Conservation (phyloP, 768 basidiomycete genomes). For the Trametes punicea region DNA sequence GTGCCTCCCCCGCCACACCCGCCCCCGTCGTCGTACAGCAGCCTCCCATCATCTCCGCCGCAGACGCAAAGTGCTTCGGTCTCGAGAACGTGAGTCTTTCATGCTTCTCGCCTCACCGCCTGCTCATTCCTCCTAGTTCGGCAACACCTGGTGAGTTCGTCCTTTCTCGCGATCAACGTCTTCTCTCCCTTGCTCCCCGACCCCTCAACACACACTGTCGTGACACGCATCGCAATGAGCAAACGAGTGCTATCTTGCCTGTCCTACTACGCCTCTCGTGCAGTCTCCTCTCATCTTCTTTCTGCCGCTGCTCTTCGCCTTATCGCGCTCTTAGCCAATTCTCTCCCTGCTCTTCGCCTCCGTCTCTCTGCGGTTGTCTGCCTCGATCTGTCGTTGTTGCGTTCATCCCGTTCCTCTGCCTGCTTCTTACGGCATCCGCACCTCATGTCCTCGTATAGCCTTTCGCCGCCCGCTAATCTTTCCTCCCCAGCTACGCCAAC, state of each 20-base stretch:
- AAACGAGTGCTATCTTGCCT: too few relatives aligned
- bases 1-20: conserved; percentile 16
- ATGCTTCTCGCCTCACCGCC: conserved; percentile 10
- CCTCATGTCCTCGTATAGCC: neutral
- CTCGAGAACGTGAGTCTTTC: conserved; percentile 81
- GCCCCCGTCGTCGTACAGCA: conserved; percentile 20
- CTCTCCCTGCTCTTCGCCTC: too few relatives aligned
- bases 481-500: conserved; percentile 82
- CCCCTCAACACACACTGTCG: neutral
- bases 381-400: neutral
- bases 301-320: too few relatives aligned
- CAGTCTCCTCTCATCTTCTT: too few relatives aligned
- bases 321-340: too few relatives aligned
- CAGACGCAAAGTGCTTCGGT: conserved; percentile 90
- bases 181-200: neutral
- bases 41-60: conserved; percentile 38
- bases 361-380: too few relatives aligned
- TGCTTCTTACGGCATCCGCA: neutral
- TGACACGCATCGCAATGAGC: too few relatives aligned
- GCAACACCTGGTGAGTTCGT: conserved; percentile 81
- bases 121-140: conserved; percentile 56
- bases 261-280: too few relatives aligned
- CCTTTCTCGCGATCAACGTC: neutral
- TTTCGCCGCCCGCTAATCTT: neutral
- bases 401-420: neutral